Evolutionary conservation across 2,329 filamentous ascomycete genomes (phyloP), one percentile per base, ranked within the genome.

Genomic region (Sclerotinia subarctica): DNA sequence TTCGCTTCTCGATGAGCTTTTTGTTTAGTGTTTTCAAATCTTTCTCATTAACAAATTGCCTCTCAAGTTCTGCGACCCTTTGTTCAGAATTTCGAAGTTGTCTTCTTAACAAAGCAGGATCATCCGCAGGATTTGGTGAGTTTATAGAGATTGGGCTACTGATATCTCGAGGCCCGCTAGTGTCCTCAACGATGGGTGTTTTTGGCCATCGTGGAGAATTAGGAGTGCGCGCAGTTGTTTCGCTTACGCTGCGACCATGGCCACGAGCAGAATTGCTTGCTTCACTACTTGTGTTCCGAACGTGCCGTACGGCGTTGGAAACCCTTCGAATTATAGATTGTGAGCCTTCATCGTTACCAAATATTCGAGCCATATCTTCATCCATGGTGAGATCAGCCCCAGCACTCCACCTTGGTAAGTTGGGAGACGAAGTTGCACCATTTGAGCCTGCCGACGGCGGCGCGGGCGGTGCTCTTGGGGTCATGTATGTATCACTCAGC

Each of bases 381-480:
- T 98, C 94, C 89, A 97, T 88, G 69, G 91, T 95, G 76, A 97
- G 95, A 72, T 96, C 93, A 66, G 89, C 92, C 64, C 92, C 92
- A 54, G 86, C 85, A 78, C 90, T 96, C 86, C 86, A 92, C 75
- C 89, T 85, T 72, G 90, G 87, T 70, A 92, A 81, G 74, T 88
- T 88, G 13, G 90, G 88, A 13, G 90, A 91, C 51, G 79, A 72
- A n/a, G 74, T 72, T 6, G 52, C 64, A 19, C 74, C 76, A 68
- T 77, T 76, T 57, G 83, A 80, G 70, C 78, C 81, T 29, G 80
- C 54, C 58, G 73, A 69, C 10, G 76, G 76, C 38, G 74, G 75
- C 24, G 71, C 70, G 60, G 76, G 76, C n/a, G 77, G 76, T 46
- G 76, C 73, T 72, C 76, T 73, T 46, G 77, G 77, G 13, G 75